Conservation (phyloP, 345 rosid genomes). For the Mallotus nudiflorus region DNA sequence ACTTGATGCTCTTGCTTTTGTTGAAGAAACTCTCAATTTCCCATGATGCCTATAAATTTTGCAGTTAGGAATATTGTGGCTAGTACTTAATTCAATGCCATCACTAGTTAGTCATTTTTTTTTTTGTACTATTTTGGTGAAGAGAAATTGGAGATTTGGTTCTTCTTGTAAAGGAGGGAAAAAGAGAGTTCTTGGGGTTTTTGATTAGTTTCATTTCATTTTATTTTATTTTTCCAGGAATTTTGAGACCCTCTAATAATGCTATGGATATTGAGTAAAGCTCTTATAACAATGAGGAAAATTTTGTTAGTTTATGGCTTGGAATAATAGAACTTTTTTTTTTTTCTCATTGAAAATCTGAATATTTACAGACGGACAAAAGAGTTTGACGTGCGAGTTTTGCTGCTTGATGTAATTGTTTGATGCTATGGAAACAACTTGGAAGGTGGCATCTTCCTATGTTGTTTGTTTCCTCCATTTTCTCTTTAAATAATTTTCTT, state of each 20-base stretch:
- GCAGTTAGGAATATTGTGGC: constrained; percentile 10
- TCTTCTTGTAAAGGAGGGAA: background rate
- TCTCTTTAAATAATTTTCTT: too few relatives aligned
- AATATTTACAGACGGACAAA: background rate
- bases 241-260: constrained; percentile 15
- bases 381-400: background rate
- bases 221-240: constrained; percentile 11
- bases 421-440: background rate
- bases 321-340: too few relatives aligned
- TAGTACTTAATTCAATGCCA: too few relatives aligned
- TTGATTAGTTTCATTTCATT: too few relatives aligned
- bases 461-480: too few relatives aligned
- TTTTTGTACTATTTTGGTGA: background rate
- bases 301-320: too few relatives aligned
- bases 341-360: background rate
- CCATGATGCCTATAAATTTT: constrained; percentile 9
- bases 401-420: background rate
- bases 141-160: background rate
- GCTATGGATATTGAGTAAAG: background rate
- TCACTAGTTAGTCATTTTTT: too few relatives aligned
- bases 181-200: constrained; percentile 1
- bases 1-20: constrained; percentile 40
- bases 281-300: background rate
- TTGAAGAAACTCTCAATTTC: constrained; percentile 36
- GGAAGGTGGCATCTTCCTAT: constrained; percentile 18